phyloP scores from a whole-genome alignment of 805 yeast genomes.

The Hanseniaspora lindneri region DNA sequence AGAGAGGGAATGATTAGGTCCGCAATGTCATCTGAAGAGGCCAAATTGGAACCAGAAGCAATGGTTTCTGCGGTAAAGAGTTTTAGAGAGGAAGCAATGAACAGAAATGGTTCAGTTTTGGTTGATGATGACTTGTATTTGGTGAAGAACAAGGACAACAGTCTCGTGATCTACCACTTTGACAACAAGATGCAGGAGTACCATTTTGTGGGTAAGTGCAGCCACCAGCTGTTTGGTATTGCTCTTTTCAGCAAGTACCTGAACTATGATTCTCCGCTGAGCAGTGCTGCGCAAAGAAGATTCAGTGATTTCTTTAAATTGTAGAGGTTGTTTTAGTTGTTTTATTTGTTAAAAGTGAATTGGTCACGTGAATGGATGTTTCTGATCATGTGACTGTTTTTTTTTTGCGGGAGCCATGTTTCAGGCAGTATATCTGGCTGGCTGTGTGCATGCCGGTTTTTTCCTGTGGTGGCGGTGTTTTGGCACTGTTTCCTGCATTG shows the following conservation, averaged over 20 bases:
- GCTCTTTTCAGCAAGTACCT: conserved; percentile 66
- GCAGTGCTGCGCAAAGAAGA: conserved; percentile 28
- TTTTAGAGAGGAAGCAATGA: conserved; percentile 43
- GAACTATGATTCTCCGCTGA: conserved; percentile 38
- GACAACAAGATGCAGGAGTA: conserved; percentile 26
- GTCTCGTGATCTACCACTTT: conserved; percentile 35
- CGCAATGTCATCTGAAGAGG: conserved; percentile 52
- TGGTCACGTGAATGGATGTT: too few relatives aligned
- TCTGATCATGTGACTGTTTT: too few relatives aligned
- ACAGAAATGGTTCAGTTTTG: conserved; percentile 58
- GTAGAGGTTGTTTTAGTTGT: too few relatives aligned
- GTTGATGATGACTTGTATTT: conserved; percentile 58
- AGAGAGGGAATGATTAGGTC: conserved; percentile 82
- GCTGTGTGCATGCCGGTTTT: too few relatives aligned
- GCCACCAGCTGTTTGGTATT: conserved; percentile 50
- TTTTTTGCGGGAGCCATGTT: too few relatives aligned
- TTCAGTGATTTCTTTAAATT: conserved; percentile 19
- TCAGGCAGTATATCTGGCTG: too few relatives aligned
- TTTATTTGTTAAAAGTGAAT: too few relatives aligned
- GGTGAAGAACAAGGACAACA: conserved; percentile 41
- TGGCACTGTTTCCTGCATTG: too few relatives aligned
- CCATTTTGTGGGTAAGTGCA: conserved; percentile 44
- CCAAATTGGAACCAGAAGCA: conserved; percentile 38
- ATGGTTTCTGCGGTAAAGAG: conserved; percentile 57
- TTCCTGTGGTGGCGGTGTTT: too few relatives aligned